Conservation (phyloP, 345 rosid species). For the Atalantia buxifolia region DNA sequence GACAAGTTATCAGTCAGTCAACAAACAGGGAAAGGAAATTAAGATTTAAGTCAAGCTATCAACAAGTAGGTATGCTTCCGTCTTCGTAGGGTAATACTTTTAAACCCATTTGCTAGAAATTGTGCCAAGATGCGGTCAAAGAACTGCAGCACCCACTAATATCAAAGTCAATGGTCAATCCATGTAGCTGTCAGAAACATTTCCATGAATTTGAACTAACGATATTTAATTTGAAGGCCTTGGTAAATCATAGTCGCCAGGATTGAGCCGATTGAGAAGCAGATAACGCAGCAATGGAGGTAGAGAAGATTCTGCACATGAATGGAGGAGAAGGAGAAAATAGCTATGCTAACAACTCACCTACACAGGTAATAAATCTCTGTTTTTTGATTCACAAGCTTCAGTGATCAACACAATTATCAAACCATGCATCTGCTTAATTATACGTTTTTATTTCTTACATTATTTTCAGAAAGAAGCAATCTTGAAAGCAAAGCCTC, state of each 20-base stretch:
- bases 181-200: not conserved
- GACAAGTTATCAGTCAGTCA: too few species aligned
- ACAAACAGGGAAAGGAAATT: too few species aligned
- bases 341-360: conserved; percentile 21
- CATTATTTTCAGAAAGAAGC: not conserved
- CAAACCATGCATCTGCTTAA: not conserved
- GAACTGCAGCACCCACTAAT: too few species aligned
- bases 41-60: too few species aligned
- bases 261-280: not conserved
- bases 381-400: not conserved
- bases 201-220: too few species aligned
- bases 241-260: not conserved
- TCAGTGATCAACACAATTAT: not conserved
- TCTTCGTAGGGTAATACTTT: too few species aligned
- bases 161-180: not conserved
- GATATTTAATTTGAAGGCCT: not conserved
- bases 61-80: too few species aligned
- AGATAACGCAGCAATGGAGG: not conserved
- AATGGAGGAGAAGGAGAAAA: conserved; percentile 20
- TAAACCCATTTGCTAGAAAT: too few species aligned
- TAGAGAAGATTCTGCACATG: conserved; percentile 4
- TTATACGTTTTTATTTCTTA: not conserved
- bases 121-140: too few species aligned
- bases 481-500: not conserved
- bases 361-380: not conserved